These are phyloP conservation scores for Solanum sitiens DNA, from an alignment of 257 asterid species.

Conservation along the genomic window DNA sequence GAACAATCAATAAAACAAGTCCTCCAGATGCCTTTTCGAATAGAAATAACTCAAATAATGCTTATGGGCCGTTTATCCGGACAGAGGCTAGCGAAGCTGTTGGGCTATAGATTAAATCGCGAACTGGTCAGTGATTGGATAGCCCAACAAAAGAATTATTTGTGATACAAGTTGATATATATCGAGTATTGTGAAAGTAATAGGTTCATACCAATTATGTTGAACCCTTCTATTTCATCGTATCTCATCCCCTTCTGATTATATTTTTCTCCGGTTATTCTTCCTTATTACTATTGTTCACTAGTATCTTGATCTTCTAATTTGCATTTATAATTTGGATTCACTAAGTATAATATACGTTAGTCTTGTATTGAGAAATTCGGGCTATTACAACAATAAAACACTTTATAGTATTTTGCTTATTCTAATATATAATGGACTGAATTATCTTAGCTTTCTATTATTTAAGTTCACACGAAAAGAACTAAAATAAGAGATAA, in stretches of 20 bases:
- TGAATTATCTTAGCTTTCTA: neutral
- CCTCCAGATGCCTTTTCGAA: neutral
- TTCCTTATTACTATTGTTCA: neutral
- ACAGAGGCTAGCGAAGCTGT: neutral
- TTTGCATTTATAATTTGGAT: neutral
- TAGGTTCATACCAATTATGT: neutral
- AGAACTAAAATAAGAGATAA: neutral
- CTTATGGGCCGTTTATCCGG: neutral
- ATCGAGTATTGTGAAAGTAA: neutral
- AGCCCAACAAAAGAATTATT: neutral
- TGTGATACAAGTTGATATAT: neutral
- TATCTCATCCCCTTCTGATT: neutral
- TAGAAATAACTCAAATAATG: neutral
- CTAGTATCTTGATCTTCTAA: neutral
- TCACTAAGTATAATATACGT: neutral
- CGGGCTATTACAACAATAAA: too few species aligned
- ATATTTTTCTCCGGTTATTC: neutral
- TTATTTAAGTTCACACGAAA: neutral
- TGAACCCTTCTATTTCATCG: neutral
- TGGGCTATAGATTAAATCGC: neutral
- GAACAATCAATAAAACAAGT: neutral
- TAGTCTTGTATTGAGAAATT: neutral
- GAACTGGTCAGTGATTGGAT: neutral
- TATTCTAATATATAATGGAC: neutral
- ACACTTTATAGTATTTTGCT: too few species aligned